Base-by-base conservation (phyloP, 2,329 filamentous ascomycete genomes). In the Coniochaeta sp. region DNA sequence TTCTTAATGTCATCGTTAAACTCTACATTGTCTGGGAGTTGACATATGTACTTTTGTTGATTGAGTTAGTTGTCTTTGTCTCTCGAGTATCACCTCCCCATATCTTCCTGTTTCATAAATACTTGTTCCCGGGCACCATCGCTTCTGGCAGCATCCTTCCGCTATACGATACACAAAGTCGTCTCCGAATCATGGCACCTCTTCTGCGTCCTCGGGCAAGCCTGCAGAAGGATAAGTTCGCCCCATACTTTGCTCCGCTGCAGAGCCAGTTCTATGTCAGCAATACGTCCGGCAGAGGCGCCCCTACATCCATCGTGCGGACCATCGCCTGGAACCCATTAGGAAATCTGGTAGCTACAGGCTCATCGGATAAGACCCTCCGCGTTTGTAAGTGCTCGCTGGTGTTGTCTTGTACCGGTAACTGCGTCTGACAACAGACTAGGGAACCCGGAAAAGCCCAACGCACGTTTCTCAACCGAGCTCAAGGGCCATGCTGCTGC, bases 311-410 rank as follows among this genome's bases (percentile, higher is more conserved):
- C 4, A 90, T 86, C 56, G 77, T 95, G 52, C 83, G 88, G 35
- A 86, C 87, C 1, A 85, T 97, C 58, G 85, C 88, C 33, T 97
- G 92, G 92, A 96, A 92, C 58, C 89, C 91, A 0, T 75, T 89
- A 0, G 91, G 92, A 30, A 87, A 82, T 8, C 75, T 94, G 54
- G 83, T 97, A 55, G 92, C 92, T 1, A 95, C 91, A 0, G 91
- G 90, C 3, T 80, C 86, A 6, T 73, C 77, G 22, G 85, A 89
- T 62, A 82, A 79, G 58, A 87, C 80, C 8, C 69, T 92, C 51
- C 82, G 88, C 60, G 85, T 91, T 47, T 92, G 88, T 83, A 64
- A 63, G 79, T 75, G 38, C 4, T n/a, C 31, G 4, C 4, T 48
- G 24, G 20, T 18, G 20, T 16, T 51, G 6, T 6, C 27, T 24